These are phyloP conservation scores for Polyporus tsugae DNA, from an alignment of 1,284 basidiomycete genomes.

Conservation along the genomic window DNA sequence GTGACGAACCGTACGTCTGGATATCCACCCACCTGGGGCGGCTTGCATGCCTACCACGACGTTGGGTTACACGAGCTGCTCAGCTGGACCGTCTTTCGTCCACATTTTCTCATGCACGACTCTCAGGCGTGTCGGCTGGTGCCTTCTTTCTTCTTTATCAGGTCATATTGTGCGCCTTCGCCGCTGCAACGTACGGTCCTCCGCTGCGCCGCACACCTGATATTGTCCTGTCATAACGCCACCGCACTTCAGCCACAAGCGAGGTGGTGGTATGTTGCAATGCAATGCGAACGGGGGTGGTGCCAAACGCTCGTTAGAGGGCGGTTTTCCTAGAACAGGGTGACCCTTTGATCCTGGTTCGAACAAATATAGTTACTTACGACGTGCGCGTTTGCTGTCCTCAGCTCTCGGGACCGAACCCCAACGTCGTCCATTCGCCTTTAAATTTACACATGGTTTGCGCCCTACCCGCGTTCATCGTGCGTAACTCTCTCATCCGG, in stretches of 20 bases:
- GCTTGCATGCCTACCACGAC: background rate
- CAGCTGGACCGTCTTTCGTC: constrained; percentile 5
- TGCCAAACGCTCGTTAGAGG: background rate
- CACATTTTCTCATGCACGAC: constrained; percentile 12
- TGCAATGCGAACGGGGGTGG: background rate
- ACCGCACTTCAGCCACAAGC: constrained; percentile 5
- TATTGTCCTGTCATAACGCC: background rate
- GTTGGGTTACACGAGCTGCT: constrained; percentile 8
- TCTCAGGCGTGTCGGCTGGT: constrained; percentile 14
- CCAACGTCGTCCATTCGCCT: background rate
- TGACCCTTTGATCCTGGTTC: background rate
- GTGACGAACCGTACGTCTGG: constrained; percentile 6
- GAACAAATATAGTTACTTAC: background rate
- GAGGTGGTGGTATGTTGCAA: background rate
- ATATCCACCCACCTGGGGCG: background rate
- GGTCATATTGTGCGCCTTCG: constrained; percentile 12
- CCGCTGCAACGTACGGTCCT: constrained; percentile 3
- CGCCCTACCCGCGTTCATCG: background rate
- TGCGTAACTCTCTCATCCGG: background rate
- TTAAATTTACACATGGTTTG: background rate
- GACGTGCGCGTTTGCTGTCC: background rate
- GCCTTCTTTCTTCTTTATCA: constrained; percentile 4
- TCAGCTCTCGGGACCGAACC: constrained; percentile 6
- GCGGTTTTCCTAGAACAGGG: background rate
- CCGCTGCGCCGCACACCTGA: background rate